Evolutionary conservation across 2,329 filamentous ascomycete genomes (phyloP), one percentile per base, ranked within the genome.

Genomic region (Fusarium avenaceum): DNA sequence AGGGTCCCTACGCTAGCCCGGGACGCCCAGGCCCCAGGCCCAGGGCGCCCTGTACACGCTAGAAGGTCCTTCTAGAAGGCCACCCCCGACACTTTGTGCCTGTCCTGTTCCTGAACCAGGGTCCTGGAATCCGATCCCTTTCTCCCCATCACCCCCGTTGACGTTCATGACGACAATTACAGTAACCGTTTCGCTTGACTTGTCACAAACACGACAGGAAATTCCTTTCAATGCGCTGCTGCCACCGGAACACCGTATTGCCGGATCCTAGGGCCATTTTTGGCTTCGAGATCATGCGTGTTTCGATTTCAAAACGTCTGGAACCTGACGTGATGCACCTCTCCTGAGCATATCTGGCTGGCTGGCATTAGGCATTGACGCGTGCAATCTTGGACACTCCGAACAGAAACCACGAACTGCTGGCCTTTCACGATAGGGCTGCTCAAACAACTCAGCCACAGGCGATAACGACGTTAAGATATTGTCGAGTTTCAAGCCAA

Each of bases 1-100:
- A 56, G 71, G 71, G 61, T 63, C 49, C 40, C 45, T 43, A 38
- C 67, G 58, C 71, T 71, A 67, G 65, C 51, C 43, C 45, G 62
- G 47, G 52, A 55, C 48, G 65, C 65, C 69, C 67, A 32, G 30
- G 52, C 52, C 33, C 24, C 24, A 24, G 24, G 65, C 51, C 46
- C 45, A 63, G 47, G 47, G 49, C 49, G 65, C 65, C 70, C 68
- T 64, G 69, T 49, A 63, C 61, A 32, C 72, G 72, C 72, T 74
- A 74, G 72, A 74, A 74, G 63, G 66, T 61, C 60, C 68, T 74
- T 74, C 72, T 74, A 74, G 72, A 74, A 73, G 69, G 59, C 39
- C 65, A 55, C 69, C 68, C 62, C 64, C 59, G 54, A 69, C 72
- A 62, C 57, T 43, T 59, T 59, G 53, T 48, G 52, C 46, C 53